A percentile compares a stretch with the other conserved stretches of the same genome.
Evolutionary conservation across 495 filamentous ascomycete species (phyloP).

Genomic region (Xylaria grammica): DNA sequence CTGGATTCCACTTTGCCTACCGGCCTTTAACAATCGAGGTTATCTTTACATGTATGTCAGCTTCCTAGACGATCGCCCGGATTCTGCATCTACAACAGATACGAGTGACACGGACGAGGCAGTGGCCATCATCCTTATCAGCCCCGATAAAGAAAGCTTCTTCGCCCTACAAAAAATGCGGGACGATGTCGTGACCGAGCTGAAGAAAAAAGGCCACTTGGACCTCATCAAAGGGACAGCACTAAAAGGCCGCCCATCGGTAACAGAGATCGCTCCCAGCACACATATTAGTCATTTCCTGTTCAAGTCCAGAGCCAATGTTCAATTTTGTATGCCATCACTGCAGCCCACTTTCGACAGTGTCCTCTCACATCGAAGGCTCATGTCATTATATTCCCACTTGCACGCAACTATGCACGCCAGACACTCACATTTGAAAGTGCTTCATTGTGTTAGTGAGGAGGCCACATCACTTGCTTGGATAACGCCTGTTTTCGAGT

Average conservation of each 20-base stretch:
- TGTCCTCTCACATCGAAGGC: conserved; percentile 68
- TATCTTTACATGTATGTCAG: conserved; percentile 99
- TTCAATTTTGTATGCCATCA: conserved; percentile 92
- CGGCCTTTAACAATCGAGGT: conserved; percentile 96
- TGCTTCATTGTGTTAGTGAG: conserved; percentile 76
- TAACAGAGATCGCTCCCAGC: conserved; percentile 76
- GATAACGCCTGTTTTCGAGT: conserved; percentile 87
- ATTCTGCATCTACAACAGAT: conserved; percentile 29
- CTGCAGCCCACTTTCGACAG: conserved; percentile 73
- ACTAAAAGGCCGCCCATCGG: conserved; percentile 67
- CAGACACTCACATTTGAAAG: conserved; percentile 80
- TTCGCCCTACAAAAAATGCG: conserved; percentile 88
- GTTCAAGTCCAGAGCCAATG: conserved; percentile 90
- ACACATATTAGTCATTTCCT: conserved; percentile 87
- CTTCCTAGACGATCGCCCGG: conserved; percentile 64
- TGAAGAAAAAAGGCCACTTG: conserved; percentile 77
- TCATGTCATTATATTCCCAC: conserved; percentile 83
- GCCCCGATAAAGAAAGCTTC: conserved; percentile 89
- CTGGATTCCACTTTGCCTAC: conserved; percentile 96
- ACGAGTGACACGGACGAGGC: conserved; percentile 64
- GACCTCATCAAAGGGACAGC: conserved; percentile 76
- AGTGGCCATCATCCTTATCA: conserved; percentile 90
- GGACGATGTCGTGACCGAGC: conserved; percentile 73
- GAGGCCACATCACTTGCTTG: conserved; percentile 83
- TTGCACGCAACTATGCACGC: conserved; percentile 84